Conservation (phyloP, 805 yeast genomes). For the Lachancea waltii region DNA sequence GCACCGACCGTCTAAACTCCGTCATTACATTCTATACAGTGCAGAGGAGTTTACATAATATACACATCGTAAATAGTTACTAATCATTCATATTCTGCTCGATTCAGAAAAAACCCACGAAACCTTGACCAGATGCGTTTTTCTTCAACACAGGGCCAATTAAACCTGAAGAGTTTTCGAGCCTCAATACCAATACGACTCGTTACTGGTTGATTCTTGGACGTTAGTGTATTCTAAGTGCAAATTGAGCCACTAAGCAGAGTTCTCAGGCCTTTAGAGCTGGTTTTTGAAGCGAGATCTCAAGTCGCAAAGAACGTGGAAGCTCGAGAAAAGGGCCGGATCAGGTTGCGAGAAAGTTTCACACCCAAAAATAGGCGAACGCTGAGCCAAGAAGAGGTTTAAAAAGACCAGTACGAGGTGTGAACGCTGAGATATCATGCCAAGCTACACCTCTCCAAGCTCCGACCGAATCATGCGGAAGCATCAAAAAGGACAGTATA, state of each 20-base stretch:
- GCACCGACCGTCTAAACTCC: too few species aligned
- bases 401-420: background rate
- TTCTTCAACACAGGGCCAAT: constrained; percentile 5
- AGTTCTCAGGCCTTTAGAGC: background rate
- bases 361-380: constrained; percentile 4
- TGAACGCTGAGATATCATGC: background rate
- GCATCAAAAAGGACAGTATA: background rate
- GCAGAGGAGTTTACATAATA: too few species aligned
- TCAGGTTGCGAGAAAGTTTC: constrained; percentile 2
- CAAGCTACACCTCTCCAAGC: constrained; percentile 1
- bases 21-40: too few species aligned
- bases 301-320: constrained; percentile 1
- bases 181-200: too few species aligned
- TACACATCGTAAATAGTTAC: background rate
- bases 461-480: background rate
- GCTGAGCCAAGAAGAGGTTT: background rate
- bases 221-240: too few species aligned
- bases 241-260: background rate
- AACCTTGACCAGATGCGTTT: background rate
- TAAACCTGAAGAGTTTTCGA: background rate
- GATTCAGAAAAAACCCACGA: constrained; percentile 5
- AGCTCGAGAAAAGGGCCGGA: constrained; percentile 1
- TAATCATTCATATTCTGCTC: background rate
- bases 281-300: background rate
- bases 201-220: too few species aligned